phyloP scores from a whole-genome alignment of 441 rosid species.

The Sinapis alba region DNA sequence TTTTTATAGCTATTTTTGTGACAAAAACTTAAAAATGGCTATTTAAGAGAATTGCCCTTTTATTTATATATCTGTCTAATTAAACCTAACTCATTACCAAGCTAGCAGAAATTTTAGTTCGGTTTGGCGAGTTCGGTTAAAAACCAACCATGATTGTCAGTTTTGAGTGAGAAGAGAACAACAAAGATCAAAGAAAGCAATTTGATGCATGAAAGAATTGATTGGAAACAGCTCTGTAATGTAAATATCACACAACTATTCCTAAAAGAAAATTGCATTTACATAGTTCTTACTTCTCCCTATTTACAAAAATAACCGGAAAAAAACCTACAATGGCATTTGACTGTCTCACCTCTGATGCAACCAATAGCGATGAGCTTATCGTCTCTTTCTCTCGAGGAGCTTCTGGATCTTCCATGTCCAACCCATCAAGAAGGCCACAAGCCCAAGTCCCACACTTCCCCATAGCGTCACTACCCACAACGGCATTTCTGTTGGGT shows the following conservation, averaged over 20 bases:
- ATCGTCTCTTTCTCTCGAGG: constrained; percentile 65
- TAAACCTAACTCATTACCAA: too few species aligned
- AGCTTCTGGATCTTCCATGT: constrained; percentile 74
- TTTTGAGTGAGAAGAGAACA: neutral
- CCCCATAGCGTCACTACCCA: constrained; percentile 83
- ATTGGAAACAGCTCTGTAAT: constrained; percentile 31
- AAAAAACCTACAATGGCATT: constrained; percentile 35
- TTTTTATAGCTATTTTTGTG: too few species aligned
- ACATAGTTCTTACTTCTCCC: constrained; percentile 33
- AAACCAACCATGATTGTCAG: constrained; percentile 19
- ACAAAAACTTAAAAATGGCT: too few species aligned
- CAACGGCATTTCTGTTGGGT: constrained; percentile 84
- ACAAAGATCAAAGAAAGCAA: constrained; percentile 26
- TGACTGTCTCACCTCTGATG: constrained; percentile 38
- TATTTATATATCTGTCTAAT: too few species aligned
- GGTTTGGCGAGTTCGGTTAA: too few species aligned
- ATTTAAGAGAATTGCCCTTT: too few species aligned
- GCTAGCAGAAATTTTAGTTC: too few species aligned
- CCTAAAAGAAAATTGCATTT: constrained; percentile 43
- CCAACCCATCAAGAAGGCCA: constrained; percentile 71
- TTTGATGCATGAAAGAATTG: constrained; percentile 35
- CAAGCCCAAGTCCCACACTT: constrained; percentile 59
- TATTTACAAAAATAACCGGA: constrained; percentile 31
- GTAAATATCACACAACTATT: constrained; percentile 30
- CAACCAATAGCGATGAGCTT: constrained; percentile 30